Evolutionary conservation across 75 land plant genomes (phyloP).

Genomic region (Sequoiadendron giganteum): DNA sequence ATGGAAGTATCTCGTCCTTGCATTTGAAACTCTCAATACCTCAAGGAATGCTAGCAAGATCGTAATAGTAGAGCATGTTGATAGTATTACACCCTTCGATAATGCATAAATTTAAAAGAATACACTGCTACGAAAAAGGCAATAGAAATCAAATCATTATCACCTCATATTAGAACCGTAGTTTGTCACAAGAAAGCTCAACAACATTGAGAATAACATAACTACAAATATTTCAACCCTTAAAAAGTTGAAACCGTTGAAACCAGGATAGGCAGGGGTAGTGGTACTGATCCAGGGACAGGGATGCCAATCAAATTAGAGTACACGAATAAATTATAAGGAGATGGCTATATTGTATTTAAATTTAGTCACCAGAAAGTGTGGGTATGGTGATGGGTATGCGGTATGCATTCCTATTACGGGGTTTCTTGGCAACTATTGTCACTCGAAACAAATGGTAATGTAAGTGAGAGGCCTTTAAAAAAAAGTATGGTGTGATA

Average conservation of each 20-base stretch:
- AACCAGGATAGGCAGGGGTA: no score
- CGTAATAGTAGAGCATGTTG: constrained; percentile 81
- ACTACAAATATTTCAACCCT: neutral
- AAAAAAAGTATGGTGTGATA: neutral
- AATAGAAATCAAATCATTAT: neutral
- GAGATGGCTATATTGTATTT: no score
- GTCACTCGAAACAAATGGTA: no score
- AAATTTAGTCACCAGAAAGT: no score
- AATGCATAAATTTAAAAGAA: constrained; percentile 44
- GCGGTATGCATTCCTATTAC: no score
- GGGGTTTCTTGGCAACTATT: no score
- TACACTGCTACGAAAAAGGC: constrained; percentile 48
- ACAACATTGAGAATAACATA: neutral
- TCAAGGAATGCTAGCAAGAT: constrained; percentile 51
- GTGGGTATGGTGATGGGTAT: no score
- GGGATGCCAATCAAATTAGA: no score
- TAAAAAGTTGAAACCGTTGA: neutral
- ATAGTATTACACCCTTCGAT: constrained; percentile 79
- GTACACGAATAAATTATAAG: no score
- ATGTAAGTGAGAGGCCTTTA: neutral
- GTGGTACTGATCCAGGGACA: no score
- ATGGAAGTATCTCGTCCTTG: constrained; percentile 63
- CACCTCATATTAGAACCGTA: neutral
- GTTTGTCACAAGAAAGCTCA: neutral
- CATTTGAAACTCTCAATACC: constrained; percentile 64